Evolutionary conservation across 331 rosid genomes (phyloP).

Genomic region (Quercus phellos): DNA sequence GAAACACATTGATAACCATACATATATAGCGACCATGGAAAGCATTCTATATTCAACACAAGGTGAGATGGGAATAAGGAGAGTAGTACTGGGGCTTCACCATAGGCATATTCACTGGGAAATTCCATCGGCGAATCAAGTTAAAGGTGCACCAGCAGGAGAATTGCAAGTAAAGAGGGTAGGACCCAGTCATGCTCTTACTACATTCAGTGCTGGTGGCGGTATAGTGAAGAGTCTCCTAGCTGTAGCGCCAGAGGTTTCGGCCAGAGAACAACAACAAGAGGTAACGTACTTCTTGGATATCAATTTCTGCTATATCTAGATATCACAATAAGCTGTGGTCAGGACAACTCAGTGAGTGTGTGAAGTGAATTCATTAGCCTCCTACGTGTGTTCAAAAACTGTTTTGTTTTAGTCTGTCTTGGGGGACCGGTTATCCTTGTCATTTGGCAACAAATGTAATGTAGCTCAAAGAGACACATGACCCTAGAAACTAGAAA

Average conservation of each 20-base stretch:
- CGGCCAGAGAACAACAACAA: slow-evolving; percentile 34
- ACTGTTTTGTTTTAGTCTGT: not conserved
- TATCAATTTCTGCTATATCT: not conserved
- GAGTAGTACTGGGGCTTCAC: slow-evolving; percentile 10
- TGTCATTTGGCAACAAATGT: not conserved
- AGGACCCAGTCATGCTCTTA: not conserved
- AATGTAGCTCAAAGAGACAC: not conserved
- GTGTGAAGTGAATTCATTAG: slow-evolving; percentile 1
- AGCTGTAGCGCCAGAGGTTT: slow-evolving; percentile 24
- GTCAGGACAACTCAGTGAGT: not conserved
- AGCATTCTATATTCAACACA: slow-evolving; percentile 25
- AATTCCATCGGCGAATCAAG: not conserved
- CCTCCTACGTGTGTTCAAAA: not conserved
- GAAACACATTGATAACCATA: not conserved
- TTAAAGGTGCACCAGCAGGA: slow-evolving; percentile 22
- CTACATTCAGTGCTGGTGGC: slow-evolving; percentile 1
- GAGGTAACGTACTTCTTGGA: slow-evolving; percentile 25
- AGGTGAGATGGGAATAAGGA: slow-evolving; percentile 16
- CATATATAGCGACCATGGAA: slow-evolving; percentile 18
- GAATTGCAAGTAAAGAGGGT: slow-evolving; percentile 22
- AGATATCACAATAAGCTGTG: slow-evolving; percentile 20
- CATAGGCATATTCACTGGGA: slow-evolving; percentile 22
- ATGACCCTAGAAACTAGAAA: not conserved
- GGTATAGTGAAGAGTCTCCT: slow-evolving; percentile 6
- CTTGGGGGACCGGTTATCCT: not conserved